A percentile compares a stretch with the other conserved stretches of the same genome.
Evolutionary conservation across 495 filamentous ascomycete genomes (phyloP).

Genomic region (Talaromyces wortmannii): DNA sequence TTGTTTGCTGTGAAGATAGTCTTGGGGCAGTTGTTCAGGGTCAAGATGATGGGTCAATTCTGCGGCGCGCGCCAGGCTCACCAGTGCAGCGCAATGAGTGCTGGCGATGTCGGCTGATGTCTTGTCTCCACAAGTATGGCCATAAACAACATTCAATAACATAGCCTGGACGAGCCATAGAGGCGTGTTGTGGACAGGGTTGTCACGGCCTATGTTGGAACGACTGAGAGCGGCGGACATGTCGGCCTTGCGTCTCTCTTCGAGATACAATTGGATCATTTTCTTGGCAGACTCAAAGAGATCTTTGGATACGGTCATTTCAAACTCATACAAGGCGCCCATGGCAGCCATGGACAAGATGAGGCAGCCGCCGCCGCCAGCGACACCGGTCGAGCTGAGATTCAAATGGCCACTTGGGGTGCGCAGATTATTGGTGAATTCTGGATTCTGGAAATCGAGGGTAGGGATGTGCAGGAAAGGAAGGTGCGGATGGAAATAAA

Average conservation of each 20-base stretch:
- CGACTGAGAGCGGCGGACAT: constrained; percentile 73
- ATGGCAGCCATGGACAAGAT: constrained; percentile 95
- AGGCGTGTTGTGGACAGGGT: constrained; percentile 70
- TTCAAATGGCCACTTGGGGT: constrained; percentile 43
- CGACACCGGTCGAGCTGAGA: constrained; percentile 55
- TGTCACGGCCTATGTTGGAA: constrained; percentile 50
- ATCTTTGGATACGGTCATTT: constrained; percentile 70
- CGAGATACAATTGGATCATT: constrained; percentile 89
- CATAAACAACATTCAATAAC: constrained; percentile 94
- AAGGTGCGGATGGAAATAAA: constrained; percentile 90
- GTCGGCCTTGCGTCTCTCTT: constrained; percentile 87
- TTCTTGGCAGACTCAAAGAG: constrained; percentile 91
- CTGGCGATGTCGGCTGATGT: constrained; percentile 83
- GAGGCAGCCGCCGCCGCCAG: constrained; percentile 81
- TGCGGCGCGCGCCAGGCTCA: constrained; percentile 84
- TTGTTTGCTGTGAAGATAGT: constrained; percentile 18
- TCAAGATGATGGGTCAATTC: constrained; percentile 53
- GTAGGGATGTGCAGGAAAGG: constrained; percentile 93
- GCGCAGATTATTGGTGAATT: constrained; percentile 54
- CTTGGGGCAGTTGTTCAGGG: constrained; percentile 29
- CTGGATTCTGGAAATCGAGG: constrained; percentile 77
- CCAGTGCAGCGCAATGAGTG: constrained; percentile 83
- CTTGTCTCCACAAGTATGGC: constrained; percentile 92
- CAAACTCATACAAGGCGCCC: constrained; percentile 89
- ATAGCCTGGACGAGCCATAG: constrained; percentile 98